Conservation (phyloP, 1,284 basidiomycete species). For the Leccinum glutinopallens region DNA sequence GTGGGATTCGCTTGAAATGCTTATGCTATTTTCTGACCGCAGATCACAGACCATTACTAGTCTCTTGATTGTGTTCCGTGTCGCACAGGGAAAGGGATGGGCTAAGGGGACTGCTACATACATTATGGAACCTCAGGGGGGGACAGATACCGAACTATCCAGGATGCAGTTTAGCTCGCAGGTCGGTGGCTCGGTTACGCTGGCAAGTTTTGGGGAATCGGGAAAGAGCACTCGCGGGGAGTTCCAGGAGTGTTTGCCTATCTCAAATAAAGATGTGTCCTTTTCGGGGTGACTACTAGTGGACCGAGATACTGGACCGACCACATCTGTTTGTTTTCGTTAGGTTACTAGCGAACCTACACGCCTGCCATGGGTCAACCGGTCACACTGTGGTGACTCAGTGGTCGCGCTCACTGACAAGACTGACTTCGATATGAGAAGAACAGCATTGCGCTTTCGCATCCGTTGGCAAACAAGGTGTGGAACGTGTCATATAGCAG, state of each 20-base stretch:
- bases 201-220: constrained; percentile 23
- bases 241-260: neutral
- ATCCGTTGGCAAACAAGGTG: neutral
- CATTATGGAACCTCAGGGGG: neutral
- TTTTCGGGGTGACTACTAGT: neutral
- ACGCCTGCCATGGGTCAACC: neutral
- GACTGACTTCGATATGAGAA: neutral
- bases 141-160: neutral
- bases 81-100: neutral
- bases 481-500: too few relatives aligned
- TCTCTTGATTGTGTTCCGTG: neutral
- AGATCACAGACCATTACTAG: neutral
- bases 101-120: neutral
- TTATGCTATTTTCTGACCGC: neutral
- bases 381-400: neutral
- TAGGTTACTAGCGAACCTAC: neutral
- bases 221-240: neutral
- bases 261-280: neutral
- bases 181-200: neutral
- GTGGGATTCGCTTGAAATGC: neutral
- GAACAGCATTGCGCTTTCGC: neutral
- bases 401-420: neutral
- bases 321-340: neutral
- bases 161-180: neutral
- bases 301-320: neutral